Evolutionary conservation across 2,329 filamentous ascomycete genomes (phyloP).

Genomic region (Penicillium sclerotiorum): DNA sequence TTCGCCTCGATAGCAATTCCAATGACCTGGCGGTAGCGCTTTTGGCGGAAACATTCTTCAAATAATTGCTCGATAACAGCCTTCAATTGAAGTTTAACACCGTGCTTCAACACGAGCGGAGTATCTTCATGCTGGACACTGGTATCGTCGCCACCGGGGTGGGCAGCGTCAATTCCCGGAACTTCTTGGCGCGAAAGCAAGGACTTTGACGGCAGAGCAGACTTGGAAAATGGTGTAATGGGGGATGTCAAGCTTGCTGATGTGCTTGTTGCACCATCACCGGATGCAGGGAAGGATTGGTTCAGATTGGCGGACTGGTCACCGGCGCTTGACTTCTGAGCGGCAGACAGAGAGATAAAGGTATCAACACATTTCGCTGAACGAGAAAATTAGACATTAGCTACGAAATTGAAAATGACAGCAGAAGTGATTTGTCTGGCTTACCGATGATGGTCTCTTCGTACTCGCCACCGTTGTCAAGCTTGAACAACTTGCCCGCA

Average conservation of each 20-base stretch:
- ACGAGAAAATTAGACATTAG: constrained; percentile 10
- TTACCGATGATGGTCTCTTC: constrained; percentile 95
- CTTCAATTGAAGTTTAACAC: constrained; percentile 78
- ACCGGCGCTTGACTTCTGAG: constrained; percentile 55
- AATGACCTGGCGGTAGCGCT: constrained; percentile 91
- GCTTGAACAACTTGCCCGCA: constrained; percentile 91
- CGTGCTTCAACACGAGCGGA: constrained; percentile 69
- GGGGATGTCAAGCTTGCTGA: constrained; percentile 75
- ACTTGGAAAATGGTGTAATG: constrained; percentile 94
- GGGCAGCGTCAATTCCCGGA: constrained; percentile 58
- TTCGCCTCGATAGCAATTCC: constrained; percentile 95
- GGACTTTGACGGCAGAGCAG: constrained; percentile 88
- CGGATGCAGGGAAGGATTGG: constrained; percentile 72
- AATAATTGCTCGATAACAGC: constrained; percentile 86
- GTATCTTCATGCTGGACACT: constrained; percentile 58
- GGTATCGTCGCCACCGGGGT: constrained; percentile 59
- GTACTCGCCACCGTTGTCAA: constrained; percentile 89
- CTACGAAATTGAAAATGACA: background rate
- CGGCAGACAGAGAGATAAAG: constrained; percentile 80
- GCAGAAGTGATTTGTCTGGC: constrained; percentile 22
- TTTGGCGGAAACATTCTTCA: constrained; percentile 81
- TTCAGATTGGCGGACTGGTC: constrained; percentile 68
- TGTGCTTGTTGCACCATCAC: constrained; percentile 66
- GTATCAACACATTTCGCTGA: constrained; percentile 92
- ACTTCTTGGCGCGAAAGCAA: constrained; percentile 81